phyloP scores from a whole-genome alignment of 208 protist species.

The Crithidia fasciculata region DNA sequence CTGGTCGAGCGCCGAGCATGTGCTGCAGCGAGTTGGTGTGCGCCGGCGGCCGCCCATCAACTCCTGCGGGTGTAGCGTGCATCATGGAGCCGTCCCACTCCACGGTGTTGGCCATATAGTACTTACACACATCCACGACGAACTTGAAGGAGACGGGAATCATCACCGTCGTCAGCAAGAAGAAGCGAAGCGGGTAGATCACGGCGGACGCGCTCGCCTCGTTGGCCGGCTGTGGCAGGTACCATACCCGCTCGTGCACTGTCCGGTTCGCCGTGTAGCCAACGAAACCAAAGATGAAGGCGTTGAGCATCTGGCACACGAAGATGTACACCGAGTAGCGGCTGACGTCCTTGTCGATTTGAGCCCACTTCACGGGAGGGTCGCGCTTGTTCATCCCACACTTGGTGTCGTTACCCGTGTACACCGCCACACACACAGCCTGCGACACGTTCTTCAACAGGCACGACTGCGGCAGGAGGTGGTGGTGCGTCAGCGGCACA shows the following conservation, averaged over 20 bases:
- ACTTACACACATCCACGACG: constrained; percentile 94
- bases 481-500: constrained; percentile 58
- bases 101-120: constrained; percentile 91
- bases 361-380: constrained; percentile 92
- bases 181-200: constrained; percentile 93
- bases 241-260: constrained; percentile 59
- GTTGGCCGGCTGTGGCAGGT: constrained; percentile 56
- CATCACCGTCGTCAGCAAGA: constrained; percentile 96
- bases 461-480: constrained; percentile 91
- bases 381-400: constrained; percentile 91
- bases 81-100: constrained; percentile 93
- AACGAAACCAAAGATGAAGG: constrained; percentile 80
- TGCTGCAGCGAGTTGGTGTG: constrained; percentile 10
- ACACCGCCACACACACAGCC: constrained; percentile 90
- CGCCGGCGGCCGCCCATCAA: neutral
- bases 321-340: constrained; percentile 90
- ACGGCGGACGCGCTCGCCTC: constrained; percentile 46
- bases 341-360: constrained; percentile 91
- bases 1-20: constrained; percentile 1
- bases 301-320: constrained; percentile 79
- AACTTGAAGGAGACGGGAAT: constrained; percentile 98
- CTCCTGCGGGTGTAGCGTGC: constrained; percentile 33
- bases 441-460: constrained; percentile 84
- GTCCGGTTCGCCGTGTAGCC: constrained; percentile 70
- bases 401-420: constrained; percentile 97